A percentile compares a stretch with the other conserved stretches of the same genome.
phyloP scores from a whole-genome alignment of 192 early-diverging fungal genomes.

The Podila minutissima region DNA sequence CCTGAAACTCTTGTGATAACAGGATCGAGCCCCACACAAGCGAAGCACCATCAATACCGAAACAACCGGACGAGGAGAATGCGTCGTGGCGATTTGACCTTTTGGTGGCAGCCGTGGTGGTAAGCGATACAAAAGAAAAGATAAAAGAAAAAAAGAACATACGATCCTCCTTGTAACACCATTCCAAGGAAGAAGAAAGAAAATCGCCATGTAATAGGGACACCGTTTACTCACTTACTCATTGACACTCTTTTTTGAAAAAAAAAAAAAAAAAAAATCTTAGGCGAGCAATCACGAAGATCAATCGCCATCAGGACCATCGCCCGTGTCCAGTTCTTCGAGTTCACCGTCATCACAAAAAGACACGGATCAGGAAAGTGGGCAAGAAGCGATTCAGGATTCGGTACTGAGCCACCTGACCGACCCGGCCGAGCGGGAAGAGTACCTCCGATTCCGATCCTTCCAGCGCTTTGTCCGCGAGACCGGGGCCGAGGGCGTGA shows the following conservation, averaged over 20 bases:
- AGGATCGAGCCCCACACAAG: background rate
- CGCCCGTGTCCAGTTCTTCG: too few species aligned
- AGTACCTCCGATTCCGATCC: conserved; percentile 33
- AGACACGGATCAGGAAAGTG: background rate
- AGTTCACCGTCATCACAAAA: too few species aligned
- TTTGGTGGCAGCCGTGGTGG: conserved; percentile 8
- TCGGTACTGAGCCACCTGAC: conserved; percentile 20
- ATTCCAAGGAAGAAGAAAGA: too few species aligned
- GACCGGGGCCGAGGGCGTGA: conserved; percentile 13
- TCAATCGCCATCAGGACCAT: too few species aligned
- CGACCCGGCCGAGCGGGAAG: conserved; percentile 23
- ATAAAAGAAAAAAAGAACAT: too few species aligned
- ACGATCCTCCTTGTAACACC: too few species aligned
- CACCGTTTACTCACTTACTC: background rate
- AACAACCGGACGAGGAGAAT: background rate
- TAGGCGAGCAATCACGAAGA: too few species aligned
- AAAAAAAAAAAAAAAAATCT: too few species aligned
- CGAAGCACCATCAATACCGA: background rate
- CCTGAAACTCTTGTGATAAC: background rate
- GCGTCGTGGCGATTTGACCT: conserved; percentile 2
- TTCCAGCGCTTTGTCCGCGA: conserved; percentile 27
- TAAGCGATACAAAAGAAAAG: background rate
- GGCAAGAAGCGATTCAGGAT: conserved; percentile 6
- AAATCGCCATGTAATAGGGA: too few species aligned
- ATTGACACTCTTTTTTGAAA: too few species aligned